phyloP scores from a whole-genome alignment of 805 yeast species.

The Metschnikowia peoriensis region DNA sequence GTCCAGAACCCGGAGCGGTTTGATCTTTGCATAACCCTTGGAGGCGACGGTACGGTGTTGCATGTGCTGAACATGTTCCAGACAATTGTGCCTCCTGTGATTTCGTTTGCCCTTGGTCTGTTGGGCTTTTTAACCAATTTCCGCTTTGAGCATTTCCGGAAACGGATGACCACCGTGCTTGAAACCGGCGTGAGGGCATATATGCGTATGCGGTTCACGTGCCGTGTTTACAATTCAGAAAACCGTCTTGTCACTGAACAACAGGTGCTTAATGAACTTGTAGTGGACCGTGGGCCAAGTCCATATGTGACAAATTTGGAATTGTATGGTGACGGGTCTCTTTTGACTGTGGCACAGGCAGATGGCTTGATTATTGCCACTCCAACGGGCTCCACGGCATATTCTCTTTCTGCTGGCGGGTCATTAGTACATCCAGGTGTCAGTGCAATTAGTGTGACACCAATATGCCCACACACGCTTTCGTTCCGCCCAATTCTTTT shows the following conservation, averaged over 20 bases:
- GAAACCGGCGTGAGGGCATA: constrained; percentile 71
- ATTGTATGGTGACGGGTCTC: constrained; percentile 80
- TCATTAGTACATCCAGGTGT: constrained; percentile 93
- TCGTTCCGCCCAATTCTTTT: constrained; percentile 88
- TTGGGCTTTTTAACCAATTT: constrained; percentile 65
- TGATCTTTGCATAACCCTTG: constrained; percentile 44
- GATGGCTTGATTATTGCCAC: constrained; percentile 92
- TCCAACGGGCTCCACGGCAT: constrained; percentile 96
- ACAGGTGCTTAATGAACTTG: constrained; percentile 86
- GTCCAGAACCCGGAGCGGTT: constrained; percentile 40
- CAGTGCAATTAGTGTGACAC: constrained; percentile 88
- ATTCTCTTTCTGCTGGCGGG: constrained; percentile 93
- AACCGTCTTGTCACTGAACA: constrained; percentile 60
- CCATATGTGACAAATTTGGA: constrained; percentile 90
- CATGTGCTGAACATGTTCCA: constrained; percentile 44
- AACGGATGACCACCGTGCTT: constrained; percentile 54
- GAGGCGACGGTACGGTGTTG: constrained; percentile 48
- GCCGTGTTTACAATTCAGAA: constrained; percentile 57
- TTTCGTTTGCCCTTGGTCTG: constrained; percentile 44
- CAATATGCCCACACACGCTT: constrained; percentile 93
- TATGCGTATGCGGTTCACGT: constrained; percentile 83
- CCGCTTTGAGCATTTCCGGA: constrained; percentile 69
- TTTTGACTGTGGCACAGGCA: constrained; percentile 88
- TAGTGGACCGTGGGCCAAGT: constrained; percentile 90
- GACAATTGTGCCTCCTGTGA: constrained; percentile 47